phyloP scores from a whole-genome alignment of 1,284 basidiomycete genomes.

The Tetrapyrgos nigripes region DNA sequence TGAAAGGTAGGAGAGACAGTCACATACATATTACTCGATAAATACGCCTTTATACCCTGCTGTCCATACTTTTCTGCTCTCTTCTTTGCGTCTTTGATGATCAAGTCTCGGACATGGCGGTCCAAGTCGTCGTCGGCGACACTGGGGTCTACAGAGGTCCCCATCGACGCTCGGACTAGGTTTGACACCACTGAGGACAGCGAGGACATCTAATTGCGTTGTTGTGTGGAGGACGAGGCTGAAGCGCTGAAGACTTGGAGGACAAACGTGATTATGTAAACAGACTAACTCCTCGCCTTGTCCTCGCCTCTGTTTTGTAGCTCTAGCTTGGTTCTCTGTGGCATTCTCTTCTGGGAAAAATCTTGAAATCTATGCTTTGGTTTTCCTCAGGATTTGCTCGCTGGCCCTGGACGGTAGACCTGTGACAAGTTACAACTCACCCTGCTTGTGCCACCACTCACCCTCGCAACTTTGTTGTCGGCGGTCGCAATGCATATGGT shows the following conservation, averaged over 20 bases:
- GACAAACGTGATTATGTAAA: too few species aligned
- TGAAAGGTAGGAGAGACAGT: background rate
- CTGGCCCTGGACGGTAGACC: too few species aligned
- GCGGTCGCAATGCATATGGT: too few species aligned
- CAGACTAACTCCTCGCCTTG: too few species aligned
- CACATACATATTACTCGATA: conserved; percentile 51
- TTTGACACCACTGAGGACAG: conserved; percentile 87
- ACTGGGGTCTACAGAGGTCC: conserved; percentile 63
- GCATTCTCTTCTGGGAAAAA: too few species aligned
- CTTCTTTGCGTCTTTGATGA: conserved; percentile 89
- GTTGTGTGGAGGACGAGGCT: background rate
- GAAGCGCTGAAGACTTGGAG: background rate
- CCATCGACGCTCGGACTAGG: conserved; percentile 84
- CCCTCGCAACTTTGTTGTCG: too few species aligned
- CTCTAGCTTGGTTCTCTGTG: too few species aligned
- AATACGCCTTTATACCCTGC: conserved; percentile 73
- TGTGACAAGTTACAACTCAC: too few species aligned
- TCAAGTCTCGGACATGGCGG: conserved; percentile 85
- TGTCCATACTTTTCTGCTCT: conserved; percentile 78
- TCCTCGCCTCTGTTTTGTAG: too few species aligned
- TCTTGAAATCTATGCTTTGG: too few species aligned
- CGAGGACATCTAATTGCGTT: conserved; percentile 46
- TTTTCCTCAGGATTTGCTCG: too few species aligned
- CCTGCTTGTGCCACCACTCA: too few species aligned
- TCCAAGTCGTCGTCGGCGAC: conserved; percentile 88